Base-by-base conservation (phyloP, 2,329 filamentous ascomycete genomes). In the Plectosphaerella cucumerina region DNA sequence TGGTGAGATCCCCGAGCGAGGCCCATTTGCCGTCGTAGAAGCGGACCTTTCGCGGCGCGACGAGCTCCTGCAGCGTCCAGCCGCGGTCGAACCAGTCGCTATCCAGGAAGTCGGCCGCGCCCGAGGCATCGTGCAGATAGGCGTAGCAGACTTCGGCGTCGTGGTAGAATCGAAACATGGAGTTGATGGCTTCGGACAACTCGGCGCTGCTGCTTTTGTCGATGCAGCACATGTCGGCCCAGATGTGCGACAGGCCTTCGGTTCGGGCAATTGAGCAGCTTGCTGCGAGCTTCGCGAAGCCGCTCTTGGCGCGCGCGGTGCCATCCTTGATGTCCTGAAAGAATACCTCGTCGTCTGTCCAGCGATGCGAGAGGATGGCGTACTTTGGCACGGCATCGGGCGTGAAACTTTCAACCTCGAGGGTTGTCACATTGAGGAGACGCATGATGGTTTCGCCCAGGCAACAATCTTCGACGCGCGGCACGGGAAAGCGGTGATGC, bases 381-480 rank as follows among this genome's bases (percentile, higher is more conserved):
- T 65, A 66, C 39, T 53, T 47, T 5, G 63, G 62, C 3, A 2
- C 11, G 12, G 3, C 26, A 31, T 31, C 26, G 10, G 15, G 23
- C 20, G 43, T 21, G n/a, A 45, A 33, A 9, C 33, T 18, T 11
- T 33, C 23, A 15, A 34, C 22, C 23, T 33, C 6, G 15, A 45
- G 43, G 23, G 43, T 33, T 18, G 17, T 20, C 8, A 15, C 15
- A 17, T 33, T n/a, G 8, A 33, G 21, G 15, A 45, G 43, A n/a
- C 43, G 26, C 43, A 45, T 97, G n/a, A 8, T 17, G 21, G 15
- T 5, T 11, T n/a, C 22, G 23, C 23, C 23, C 23, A n/a, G 23
- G 23, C 23, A 26, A 26, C 10, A 10, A 10, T 26, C 5, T 26
- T 10, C 23, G 23, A n/a, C n/a, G n/a, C 5, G 23, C 5, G 23